Percentiles rank a stretch among this genome's conserved stretches.
Conservation (phyloP, 2,329 filamentous ascomycete species). For the Colletotrichum sp. region DNA sequence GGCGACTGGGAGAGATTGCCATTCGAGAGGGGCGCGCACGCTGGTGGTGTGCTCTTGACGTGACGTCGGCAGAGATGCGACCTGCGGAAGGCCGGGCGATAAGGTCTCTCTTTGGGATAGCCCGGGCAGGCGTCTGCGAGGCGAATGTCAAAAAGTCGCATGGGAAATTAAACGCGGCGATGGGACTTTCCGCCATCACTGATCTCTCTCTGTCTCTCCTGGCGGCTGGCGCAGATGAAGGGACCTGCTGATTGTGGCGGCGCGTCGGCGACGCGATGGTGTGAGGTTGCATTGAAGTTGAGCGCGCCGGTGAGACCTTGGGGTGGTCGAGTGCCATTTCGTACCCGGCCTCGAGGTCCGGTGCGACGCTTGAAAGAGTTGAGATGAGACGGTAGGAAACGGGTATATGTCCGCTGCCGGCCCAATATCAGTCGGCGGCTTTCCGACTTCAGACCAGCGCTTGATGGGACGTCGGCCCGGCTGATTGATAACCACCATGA, state of each 20-base stretch:
- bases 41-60: not conserved
- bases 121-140: not conserved
- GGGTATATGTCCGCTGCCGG: not conserved
- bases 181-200: not conserved
- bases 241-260: not conserved
- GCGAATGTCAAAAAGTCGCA: not conserved
- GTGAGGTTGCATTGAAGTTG: not conserved
- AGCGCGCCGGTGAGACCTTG: not conserved
- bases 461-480: not conserved
- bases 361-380: not conserved
- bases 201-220: not conserved
- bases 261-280: not conserved
- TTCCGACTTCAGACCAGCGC: not conserved
- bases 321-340: not conserved
- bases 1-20: not conserved
- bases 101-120: not conserved
- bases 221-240: not conserved
- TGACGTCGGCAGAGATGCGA: not conserved
- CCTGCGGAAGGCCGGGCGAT: not conserved
- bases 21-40: not conserved
- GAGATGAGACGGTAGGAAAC: not conserved
- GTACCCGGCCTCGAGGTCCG: not conserved
- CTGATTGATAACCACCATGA: not conserved
- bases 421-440: not conserved
- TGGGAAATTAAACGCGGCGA: not conserved